Evolutionary conservation across 768 basidiomycete species (phyloP), one percentile per base, ranked within the genome.

Genomic region (Hypholoma fasciculare): DNA sequence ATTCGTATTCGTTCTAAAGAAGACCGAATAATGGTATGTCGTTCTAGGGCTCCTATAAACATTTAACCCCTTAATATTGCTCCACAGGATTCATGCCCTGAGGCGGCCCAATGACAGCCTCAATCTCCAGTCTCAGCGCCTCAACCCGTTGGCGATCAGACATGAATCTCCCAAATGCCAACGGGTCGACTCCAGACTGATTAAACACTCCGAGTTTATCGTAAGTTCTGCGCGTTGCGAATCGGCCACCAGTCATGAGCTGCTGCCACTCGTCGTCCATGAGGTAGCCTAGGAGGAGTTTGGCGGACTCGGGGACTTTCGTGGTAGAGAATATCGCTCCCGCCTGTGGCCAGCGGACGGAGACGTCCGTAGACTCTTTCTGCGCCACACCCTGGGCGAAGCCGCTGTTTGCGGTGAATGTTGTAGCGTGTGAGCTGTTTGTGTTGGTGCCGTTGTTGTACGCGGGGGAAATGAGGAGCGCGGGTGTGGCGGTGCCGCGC

Each of bases 401-500:
- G 37, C 12, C 14, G 14, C 37, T 42, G 37, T 39, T 49, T 2
- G 58, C 37, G 19, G 58, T 49, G 38, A 59, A 59, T 38, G 56
- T 43, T 48, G 57, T 19, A 36, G 40, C 40, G 6, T 14, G 16
- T 4, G 13, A 16, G 40, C 13, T 42, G 40, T 12, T 42, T 14
- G 40, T 42, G 13, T 42, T 42, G 59, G 16, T 42, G 44, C 46
- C 26, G 14, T 50, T 40, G 42, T 57, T 52, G 47, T 58, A 39
- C 12, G 60, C 50, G 5, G 26, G 55, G 51, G 42, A 34, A 27
- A 67, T 61, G 49, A 63, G 39, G 52, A 63, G 60, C 12, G 66
- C 61, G 36, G 68, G 63, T 4, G 66, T 65, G 6, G 65, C 66
- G 1, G 66, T 67, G 9, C 68, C 68, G 42, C 68, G 57, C 7